Evolutionary conservation across 495 filamentous ascomycete species (phyloP), one percentile per base, ranked within the genome.

Genomic region (Bacidia rubella): DNA sequence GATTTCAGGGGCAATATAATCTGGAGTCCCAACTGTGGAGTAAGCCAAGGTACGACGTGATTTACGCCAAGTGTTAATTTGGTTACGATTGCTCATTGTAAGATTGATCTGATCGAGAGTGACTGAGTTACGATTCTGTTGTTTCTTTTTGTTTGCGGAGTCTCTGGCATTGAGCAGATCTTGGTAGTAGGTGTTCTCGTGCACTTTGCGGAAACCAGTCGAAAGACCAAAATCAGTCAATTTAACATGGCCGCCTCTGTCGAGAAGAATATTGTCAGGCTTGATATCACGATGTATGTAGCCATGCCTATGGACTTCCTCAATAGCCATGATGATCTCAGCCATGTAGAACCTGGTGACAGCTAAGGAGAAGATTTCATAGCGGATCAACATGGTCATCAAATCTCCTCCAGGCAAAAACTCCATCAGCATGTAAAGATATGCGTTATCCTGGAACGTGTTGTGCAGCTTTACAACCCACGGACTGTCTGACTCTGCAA

Each of bases 351-450:
- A 99, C 15, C 93, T 80, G 27, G 92, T 99, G 59, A 99, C 95
- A 54, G 97, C 92, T 64, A 96, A 89, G 0, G 88, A 93, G 69
- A 99, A 99, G 61, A 99, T 95, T 66, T 99, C 92, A 63, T 99
- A 97, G 73, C 96, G 97, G 70, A 99, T 99, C 59, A 99, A 76
- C 92, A 99, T 99, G 27, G 92, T 99, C 92, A 99, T 99, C 63
- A 99, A 68, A 74, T 99, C 92, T 62, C 92, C 92, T 64, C 92
- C 92, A 12, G 92, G 92, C 60, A 97, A 77, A 69, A 96, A 99
- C 68, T 99, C 92, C 92, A 99, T 97, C 53, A 99, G 78, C 78
- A 99, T 85, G 70, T 99, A 97, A 12, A 99, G 75, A 69, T 95
- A 97, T 53, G 88, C 88, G 46, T 75, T 71, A 66, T 99, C 92